Percentiles rank a stretch among this genome's conserved stretches.
phyloP scores from a whole-genome alignment of 345 rosid genomes.

The Brassica carinata region DNA sequence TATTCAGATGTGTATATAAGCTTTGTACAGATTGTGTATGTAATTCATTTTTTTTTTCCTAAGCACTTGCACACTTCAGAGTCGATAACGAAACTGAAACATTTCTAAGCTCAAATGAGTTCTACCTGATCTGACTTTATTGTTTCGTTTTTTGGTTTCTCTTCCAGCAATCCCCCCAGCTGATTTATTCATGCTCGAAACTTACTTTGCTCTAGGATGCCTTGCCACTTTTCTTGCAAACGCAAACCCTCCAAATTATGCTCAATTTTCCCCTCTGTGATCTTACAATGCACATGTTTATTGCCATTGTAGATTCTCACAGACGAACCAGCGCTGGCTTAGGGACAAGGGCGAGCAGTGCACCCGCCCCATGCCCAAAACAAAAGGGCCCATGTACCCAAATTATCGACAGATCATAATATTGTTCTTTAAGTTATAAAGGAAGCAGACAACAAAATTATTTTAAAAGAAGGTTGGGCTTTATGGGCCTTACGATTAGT shows the following conservation, averaged over 20 bases:
- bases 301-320: constrained; percentile 54
- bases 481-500: no score
- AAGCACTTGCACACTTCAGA: neutral
- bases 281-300: constrained; percentile 45
- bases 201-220: constrained; percentile 34
- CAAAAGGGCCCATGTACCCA: no score
- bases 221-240: constrained; percentile 42
- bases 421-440: no score
- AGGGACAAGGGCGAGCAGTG: no score
- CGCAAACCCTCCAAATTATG: constrained; percentile 55
- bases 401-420: no score
- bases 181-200: neutral
- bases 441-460: no score
- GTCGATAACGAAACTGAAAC: neutral
- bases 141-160: neutral
- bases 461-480: no score
- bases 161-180: constrained; percentile 1
- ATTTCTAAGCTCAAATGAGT: constrained; percentile 15
- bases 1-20: neutral
- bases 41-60: neutral
- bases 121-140: constrained; percentile 2
- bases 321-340: neutral
- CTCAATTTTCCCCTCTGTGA: constrained; percentile 51
- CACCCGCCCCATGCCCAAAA: no score
- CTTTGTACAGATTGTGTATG: neutral